A percentile compares a stretch with the other conserved stretches of the same genome.
Conservation (phyloP, 2,329 filamentous ascomycete species). For the Penicillium sp. region DNA sequence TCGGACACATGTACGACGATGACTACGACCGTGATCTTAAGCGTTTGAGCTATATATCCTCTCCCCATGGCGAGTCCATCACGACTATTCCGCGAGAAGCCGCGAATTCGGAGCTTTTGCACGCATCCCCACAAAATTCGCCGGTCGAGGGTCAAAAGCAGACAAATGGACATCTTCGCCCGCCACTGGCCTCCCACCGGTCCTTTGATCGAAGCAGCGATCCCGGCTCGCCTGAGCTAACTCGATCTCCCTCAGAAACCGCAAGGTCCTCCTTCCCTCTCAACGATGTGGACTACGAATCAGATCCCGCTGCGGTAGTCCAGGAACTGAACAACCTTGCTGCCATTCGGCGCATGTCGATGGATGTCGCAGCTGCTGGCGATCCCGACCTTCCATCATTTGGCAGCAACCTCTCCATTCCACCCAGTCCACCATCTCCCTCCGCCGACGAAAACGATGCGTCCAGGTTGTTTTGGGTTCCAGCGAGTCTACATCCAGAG, state of each 20-base stretch:
- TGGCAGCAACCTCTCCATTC: constrained; percentile 40
- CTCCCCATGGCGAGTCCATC: constrained; percentile 46
- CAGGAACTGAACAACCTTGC: constrained; percentile 92
- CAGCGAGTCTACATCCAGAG: constrained; percentile 89
- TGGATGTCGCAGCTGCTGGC: constrained; percentile 73
- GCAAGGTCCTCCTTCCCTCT: constrained; percentile 67
- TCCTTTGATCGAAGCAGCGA: constrained; percentile 46
- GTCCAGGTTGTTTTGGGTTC: constrained; percentile 90
- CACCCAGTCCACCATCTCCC: constrained; percentile 44
- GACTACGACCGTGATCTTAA: constrained; percentile 64
- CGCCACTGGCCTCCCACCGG: constrained; percentile 24
- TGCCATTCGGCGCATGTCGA: constrained; percentile 86
- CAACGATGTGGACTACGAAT: constrained; percentile 85
- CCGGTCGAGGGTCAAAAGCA: constrained; percentile 32
- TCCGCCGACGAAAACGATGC: constrained; percentile 76
- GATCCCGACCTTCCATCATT: constrained; percentile 56
- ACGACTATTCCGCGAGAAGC: constrained; percentile 38
- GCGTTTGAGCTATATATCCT: constrained; percentile 72
- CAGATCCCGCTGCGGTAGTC: constrained; percentile 82
- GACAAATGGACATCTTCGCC: constrained; percentile 35
- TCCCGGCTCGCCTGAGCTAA: constrained; percentile 55
- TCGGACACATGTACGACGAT: constrained; percentile 85
- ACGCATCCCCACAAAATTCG: constrained; percentile 34
- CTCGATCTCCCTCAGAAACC: constrained; percentile 54
- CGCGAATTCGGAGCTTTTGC: constrained; percentile 28